Percentiles rank a stretch among this genome's conserved stretches.
Conservation (phyloP, 441 rosid genomes). For the Viola pubescens region DNA sequence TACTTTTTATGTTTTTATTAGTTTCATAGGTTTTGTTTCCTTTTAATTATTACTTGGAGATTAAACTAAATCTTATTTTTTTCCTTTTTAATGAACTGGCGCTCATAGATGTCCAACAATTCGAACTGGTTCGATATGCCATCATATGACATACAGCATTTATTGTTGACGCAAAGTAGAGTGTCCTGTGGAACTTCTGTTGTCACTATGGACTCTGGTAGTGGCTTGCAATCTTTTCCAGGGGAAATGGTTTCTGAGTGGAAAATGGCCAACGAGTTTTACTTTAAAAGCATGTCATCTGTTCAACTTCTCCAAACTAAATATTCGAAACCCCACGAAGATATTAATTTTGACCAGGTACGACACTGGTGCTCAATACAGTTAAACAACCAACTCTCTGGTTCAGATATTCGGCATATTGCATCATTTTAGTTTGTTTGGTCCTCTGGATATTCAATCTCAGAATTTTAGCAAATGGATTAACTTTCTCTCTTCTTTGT, state of each 20-base stretch:
- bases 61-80: conserved; percentile 13
- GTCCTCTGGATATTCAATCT: no score
- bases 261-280: conserved; percentile 60
- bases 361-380: neutral
- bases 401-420: neutral
- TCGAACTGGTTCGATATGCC: conserved; percentile 60
- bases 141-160: conserved; percentile 58
- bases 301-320: conserved; percentile 61
- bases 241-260: conserved; percentile 42
- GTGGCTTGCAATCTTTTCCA: conserved; percentile 26
- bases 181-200: conserved; percentile 23
- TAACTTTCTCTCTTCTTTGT: no score
- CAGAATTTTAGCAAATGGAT: no score
- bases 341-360: conserved; percentile 85
- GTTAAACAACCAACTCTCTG: neutral
- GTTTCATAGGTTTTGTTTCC: neutral
- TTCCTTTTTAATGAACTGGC: conserved; percentile 12
- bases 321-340: conserved; percentile 61
- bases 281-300: conserved; percentile 80
- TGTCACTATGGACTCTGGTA: conserved; percentile 15
- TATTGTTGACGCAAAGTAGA: conserved; percentile 43
- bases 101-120: conserved; percentile 43
- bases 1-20: no score
- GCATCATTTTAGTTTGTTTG: no score
- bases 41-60: conserved; percentile 4